Conservation (phyloP, 139 green algal genomes). For the Mesostigma viride region DNA sequence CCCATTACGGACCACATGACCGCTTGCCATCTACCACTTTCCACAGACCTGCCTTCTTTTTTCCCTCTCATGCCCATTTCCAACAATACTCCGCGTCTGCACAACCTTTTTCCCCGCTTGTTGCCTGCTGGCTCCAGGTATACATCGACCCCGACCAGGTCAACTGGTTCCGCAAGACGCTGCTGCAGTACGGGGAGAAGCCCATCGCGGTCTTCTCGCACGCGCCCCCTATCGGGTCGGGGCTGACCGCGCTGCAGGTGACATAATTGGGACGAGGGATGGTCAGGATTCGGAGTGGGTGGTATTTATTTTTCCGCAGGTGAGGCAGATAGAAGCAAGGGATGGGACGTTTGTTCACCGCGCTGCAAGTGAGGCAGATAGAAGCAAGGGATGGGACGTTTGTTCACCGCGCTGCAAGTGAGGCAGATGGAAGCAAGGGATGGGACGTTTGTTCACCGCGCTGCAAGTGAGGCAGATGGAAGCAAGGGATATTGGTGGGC, state of each 20-base stretch:
- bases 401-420: too few species aligned
- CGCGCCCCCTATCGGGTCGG: constrained; percentile 33
- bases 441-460: too few species aligned
- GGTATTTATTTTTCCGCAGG: neutral
- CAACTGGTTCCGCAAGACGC: constrained; percentile 25
- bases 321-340: neutral
- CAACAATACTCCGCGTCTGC: neutral
- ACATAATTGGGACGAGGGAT: neutral
- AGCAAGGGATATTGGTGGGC: too few species aligned
- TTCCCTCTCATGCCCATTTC: too few species aligned
- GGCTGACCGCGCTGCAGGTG: constrained; percentile 30
- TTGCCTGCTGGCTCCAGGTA: constrained; percentile 7
- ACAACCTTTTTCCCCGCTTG: neutral
- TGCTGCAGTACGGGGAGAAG: constrained; percentile 17
- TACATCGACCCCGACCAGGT: constrained; percentile 29
- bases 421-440: too few species aligned
- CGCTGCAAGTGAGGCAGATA: neutral
- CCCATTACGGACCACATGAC: too few species aligned
- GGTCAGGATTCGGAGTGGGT: neutral
- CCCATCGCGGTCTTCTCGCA: constrained; percentile 35
- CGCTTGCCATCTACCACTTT: too few species aligned
- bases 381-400: too few species aligned
- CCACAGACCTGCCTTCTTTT: too few species aligned
- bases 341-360: too few species aligned
- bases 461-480: too few species aligned